Base-by-base conservation (phyloP, 2,329 filamentous ascomycete genomes). In the Cordyceps cateniannulata region DNA sequence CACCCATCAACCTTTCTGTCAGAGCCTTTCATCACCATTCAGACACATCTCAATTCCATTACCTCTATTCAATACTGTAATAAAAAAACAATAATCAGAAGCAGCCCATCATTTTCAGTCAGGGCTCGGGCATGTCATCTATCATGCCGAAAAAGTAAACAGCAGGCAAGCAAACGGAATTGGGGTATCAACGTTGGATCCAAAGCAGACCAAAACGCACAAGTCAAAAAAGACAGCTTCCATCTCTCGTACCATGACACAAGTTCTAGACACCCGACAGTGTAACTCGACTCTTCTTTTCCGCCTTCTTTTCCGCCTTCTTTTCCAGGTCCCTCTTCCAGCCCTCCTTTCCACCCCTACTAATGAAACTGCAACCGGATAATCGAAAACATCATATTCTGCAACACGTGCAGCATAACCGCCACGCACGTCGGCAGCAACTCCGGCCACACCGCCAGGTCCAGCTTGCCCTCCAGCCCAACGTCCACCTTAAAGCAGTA, bases 381-480 rank as follows among this genome's bases (percentile, higher is more conserved):
- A 67, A 89, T 88, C 50, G 84, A 85, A 73, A 89, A 88, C 60
- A 89, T 72, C 86, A 89, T 89, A 70, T 88, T 89, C 73, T 89
- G 86, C 72, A 88, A 69, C 55, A 88, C 86, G 67, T 89, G 86
- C 69, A 88, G 74, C 75, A 84, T 85, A 24, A 88, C 85, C 24
- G 83, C 84, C 22, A 86, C 82, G 59, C 83, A 83, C 3, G 86
- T 87, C 20, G 86, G 86, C 67, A 89, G 72, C 67, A 89, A 72
- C 75, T 88, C 86, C 2, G 86, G 85, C 83, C 85, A 88, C 60
- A 84, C 81, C 7, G 80, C 81, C 65, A 89, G 74, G 71, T 89
- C 86, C 63, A 83, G 75, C 72, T 83, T 85, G 27, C 84, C 86
- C 73, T 89, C 86, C 45, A 82, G 75, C 20, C 84, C 85, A 55